Percentiles rank a stretch among this genome's conserved stretches.
These are phyloP conservation scores for Fagopyrum esculentum DNA, from an alignment of 148 eudicot genomes.

Conservation along the genomic window DNA sequence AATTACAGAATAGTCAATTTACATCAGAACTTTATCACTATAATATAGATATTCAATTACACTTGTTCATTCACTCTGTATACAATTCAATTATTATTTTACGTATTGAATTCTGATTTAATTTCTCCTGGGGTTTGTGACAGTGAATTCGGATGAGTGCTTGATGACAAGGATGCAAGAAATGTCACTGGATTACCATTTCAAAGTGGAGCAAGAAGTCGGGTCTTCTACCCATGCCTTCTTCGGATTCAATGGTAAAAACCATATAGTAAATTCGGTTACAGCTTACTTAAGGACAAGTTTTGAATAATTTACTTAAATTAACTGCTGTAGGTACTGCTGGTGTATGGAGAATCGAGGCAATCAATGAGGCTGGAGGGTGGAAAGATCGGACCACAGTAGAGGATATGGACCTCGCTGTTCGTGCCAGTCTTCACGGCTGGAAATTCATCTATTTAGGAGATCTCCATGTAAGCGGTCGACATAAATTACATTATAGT, in stretches of 20 bases:
- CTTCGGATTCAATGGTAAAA: constrained; percentile 91
- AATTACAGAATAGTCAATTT: neutral
- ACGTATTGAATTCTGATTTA: too few species aligned
- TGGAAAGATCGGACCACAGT: constrained; percentile 97
- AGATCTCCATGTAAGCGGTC: constrained; percentile 61
- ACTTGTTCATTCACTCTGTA: too few species aligned
- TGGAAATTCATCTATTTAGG: constrained; percentile 94
- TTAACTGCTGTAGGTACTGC: constrained; percentile 55
- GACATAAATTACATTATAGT: neutral
- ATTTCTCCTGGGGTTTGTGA: neutral
- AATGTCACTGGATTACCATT: constrained; percentile 96
- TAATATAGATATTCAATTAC: too few species aligned
- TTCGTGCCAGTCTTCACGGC: constrained; percentile 83
- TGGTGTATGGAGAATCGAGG: constrained; percentile 92
- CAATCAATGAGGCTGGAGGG: constrained; percentile 93
- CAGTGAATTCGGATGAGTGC: constrained; percentile 85
- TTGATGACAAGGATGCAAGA: constrained; percentile 97
- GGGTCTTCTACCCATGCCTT: constrained; percentile 97
- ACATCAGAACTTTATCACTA: neutral
- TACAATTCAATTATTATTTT: neutral
- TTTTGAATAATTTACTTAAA: neutral
- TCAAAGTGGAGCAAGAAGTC: constrained; percentile 95
- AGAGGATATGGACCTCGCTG: constrained; percentile 98
- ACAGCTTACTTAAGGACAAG: neutral
- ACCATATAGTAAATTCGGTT: neutral